Percentiles rank a stretch among this genome's conserved stretches.
phyloP scores from a whole-genome alignment of 139 green algal species.

The Volvox africanus region DNA sequence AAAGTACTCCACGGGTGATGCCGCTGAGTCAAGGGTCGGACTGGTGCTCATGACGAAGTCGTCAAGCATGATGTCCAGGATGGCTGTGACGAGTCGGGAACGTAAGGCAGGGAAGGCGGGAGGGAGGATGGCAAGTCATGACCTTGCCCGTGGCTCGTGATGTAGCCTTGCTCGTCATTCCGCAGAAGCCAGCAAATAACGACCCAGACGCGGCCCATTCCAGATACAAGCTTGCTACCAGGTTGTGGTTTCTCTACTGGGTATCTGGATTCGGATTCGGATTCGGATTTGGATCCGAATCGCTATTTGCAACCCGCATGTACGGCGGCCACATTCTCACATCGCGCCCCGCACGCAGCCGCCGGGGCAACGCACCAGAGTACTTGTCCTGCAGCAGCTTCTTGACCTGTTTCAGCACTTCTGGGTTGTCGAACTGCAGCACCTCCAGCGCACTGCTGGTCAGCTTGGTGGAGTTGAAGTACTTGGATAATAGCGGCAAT shows the following conservation, averaged over 20 bases:
- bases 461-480: conserved; percentile 31
- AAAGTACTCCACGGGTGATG: too few species aligned
- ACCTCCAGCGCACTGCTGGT: conserved; percentile 31
- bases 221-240: not conserved
- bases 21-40: not conserved
- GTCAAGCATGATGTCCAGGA: not conserved
- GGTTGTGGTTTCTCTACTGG: not conserved
- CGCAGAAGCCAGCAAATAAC: too few species aligned
- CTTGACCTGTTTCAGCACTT: conserved; percentile 33
- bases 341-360: too few species aligned
- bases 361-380: not conserved
- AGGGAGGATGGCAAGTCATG: too few species aligned
- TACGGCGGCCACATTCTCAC: not conserved
- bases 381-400: conserved; percentile 22
- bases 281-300: not conserved
- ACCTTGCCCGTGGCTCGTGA: too few species aligned
- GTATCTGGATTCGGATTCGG: not conserved
- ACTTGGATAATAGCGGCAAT: conserved; percentile 1
- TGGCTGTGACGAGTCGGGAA: too few species aligned
- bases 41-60: not conserved
- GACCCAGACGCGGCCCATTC: not conserved
- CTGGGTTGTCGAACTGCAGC: conserved; percentile 37
- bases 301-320: not conserved
- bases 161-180: too few species aligned
- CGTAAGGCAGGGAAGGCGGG: too few species aligned